Evolutionary conservation across 306 rosid species (phyloP).

Genomic region (Quercus variabilis): DNA sequence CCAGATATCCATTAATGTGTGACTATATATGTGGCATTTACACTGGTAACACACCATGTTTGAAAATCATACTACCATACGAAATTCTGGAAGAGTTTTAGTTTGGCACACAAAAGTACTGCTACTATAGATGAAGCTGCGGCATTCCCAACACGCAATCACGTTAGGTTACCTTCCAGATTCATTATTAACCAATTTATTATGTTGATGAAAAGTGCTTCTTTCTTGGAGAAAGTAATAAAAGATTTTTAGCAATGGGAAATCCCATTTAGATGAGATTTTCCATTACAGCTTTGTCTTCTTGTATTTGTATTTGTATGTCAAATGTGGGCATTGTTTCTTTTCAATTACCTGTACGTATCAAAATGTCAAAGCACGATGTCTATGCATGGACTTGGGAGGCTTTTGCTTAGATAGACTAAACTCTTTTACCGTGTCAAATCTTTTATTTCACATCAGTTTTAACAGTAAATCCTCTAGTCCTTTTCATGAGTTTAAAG

Average conservation of each 20-base stretch:
- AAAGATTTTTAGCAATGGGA: constrained; percentile 18
- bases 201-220: background rate
- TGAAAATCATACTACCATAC: too few species aligned
- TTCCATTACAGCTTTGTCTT: constrained; percentile 17
- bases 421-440: background rate
- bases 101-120: constrained; percentile 26
- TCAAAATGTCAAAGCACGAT: background rate
- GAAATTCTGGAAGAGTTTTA: background rate
- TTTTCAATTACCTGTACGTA: too few species aligned
- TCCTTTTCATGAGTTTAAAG: background rate
- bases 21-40: too few species aligned
- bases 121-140: background rate
- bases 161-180: constrained; percentile 8
- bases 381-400: background rate
- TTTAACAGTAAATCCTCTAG: too few species aligned
- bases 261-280: background rate
- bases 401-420: background rate
- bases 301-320: constrained; percentile 9
- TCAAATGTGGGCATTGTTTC: background rate
- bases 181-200: background rate
- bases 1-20: too few species aligned
- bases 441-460: background rate
- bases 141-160: constrained; percentile 42
- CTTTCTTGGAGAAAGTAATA: constrained; percentile 18
- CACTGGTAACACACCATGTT: too few species aligned